Conservation (phyloP, 768 basidiomycete species). For the Psilocybe tampanensis region DNA sequence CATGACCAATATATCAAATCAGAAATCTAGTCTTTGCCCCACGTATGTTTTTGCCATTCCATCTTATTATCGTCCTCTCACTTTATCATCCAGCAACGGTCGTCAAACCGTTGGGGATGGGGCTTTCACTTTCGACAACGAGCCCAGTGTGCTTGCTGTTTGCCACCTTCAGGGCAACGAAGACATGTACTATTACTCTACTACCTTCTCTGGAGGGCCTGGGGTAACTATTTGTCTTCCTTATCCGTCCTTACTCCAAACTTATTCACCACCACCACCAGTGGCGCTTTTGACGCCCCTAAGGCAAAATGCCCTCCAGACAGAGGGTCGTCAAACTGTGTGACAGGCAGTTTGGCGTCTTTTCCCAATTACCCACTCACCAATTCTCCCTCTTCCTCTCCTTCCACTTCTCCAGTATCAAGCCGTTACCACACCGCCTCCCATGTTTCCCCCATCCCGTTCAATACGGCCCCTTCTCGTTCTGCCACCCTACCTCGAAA, state of each 20-base stretch:
- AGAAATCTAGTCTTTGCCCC: slow-evolving; percentile 94
- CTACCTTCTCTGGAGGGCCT: slow-evolving; percentile 93
- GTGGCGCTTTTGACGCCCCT: slow-evolving; percentile 97
- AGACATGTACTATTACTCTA: slow-evolving; percentile 89
- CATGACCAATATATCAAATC: slow-evolving; percentile 72
- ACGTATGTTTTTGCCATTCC: slow-evolving; percentile 52
- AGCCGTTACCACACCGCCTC: slow-evolving; percentile 12
- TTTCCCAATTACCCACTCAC: slow-evolving; percentile 41
- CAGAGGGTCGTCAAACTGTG: slow-evolving; percentile 93
- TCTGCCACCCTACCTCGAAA: slow-evolving; percentile 38
- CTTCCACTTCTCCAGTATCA: slow-evolving; percentile 22
- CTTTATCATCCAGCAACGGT: slow-evolving; percentile 70
- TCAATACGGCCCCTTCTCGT: slow-evolving; percentile 21
- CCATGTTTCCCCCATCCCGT: slow-evolving; percentile 19
- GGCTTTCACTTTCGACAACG: slow-evolving; percentile 80
- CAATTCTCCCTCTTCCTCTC: slow-evolving; percentile 40
- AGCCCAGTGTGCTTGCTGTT: slow-evolving; percentile 82
- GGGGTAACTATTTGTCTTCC: slow-evolving; percentile 57
- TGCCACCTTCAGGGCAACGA: slow-evolving; percentile 82
- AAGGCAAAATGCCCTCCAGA: slow-evolving; percentile 93
- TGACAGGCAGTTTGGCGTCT: slow-evolving; percentile 90
- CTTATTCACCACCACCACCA: slow-evolving; percentile 29
- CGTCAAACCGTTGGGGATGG: slow-evolving; percentile 97
- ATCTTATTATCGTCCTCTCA: slow-evolving; percentile 12
- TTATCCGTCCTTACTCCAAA: slow-evolving; percentile 6